Evolutionary conservation across 345 rosid genomes (phyloP).

Genomic region (Bretschneidera sinensis): DNA sequence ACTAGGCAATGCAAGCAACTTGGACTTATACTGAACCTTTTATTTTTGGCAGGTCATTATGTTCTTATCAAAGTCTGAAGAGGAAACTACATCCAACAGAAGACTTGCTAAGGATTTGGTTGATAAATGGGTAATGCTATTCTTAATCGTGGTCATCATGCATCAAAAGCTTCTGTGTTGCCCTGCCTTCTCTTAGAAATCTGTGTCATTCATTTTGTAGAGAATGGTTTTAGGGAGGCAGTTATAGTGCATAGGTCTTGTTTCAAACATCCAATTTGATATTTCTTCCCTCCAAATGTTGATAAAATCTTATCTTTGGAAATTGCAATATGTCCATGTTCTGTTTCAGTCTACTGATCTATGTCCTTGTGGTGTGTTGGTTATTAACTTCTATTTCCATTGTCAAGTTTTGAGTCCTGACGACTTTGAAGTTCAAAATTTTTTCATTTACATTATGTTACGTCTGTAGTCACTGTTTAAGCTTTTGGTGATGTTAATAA

Average conservation of each 20-base stretch:
- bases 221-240: background rate
- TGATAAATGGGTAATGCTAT: slow-evolving; percentile 82
- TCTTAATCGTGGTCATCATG: background rate
- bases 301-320: background rate
- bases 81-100: slow-evolving; percentile 91
- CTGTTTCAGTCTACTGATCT: too few relatives aligned
- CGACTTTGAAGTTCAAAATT: background rate
- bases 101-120: slow-evolving; percentile 96
- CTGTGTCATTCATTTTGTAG: background rate
- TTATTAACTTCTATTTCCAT: too few relatives aligned
- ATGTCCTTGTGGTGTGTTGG: too few relatives aligned
- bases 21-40: slow-evolving; percentile 12
- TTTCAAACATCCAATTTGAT: too few relatives aligned
- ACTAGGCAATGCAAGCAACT: slow-evolving; percentile 2
- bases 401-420: too few relatives aligned
- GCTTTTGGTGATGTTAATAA: too few relatives aligned
- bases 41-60: slow-evolving; percentile 65
- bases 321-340: background rate
- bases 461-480: too few relatives aligned
- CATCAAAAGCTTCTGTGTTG: background rate
- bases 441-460: background rate
- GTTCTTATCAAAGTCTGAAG: slow-evolving; percentile 96
- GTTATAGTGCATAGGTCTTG: background rate
- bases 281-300: background rate
- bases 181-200: background rate